Evolutionary conservation across 2,329 filamentous ascomycete species (phyloP).

Genomic region (Scedosporium aurantiacum): DNA sequence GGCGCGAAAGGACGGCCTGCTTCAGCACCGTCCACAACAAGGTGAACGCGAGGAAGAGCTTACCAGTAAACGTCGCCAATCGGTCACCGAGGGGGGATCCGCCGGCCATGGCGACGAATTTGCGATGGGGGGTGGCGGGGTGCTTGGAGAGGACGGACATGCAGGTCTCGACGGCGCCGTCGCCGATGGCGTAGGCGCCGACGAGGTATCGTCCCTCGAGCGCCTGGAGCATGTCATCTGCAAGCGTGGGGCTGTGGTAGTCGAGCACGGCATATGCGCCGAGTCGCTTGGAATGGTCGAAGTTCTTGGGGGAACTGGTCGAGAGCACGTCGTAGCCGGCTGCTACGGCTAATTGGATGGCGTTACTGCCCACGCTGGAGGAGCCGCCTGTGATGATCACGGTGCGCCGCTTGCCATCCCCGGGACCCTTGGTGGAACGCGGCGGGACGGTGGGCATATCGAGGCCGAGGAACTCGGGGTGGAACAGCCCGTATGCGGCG

Average conservation of each 20-base stretch:
- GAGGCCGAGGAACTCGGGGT: too few relatives aligned
- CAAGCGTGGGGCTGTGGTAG: constrained; percentile 18
- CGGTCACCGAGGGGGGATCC: too few relatives aligned
- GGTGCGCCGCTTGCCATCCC: neutral
- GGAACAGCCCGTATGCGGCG: too few relatives aligned
- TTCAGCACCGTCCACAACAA: too few relatives aligned
- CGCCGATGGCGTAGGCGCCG: neutral
- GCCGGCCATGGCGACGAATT: too few relatives aligned
- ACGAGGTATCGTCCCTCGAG: constrained; percentile 5
- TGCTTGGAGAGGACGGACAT: too few relatives aligned
- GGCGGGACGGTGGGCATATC: too few relatives aligned
- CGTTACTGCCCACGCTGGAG: constrained; percentile 31
- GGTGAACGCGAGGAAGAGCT: too few relatives aligned
- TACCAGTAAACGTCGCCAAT: too few relatives aligned
- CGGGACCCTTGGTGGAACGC: constrained; percentile 33
- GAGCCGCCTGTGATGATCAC: constrained; percentile 35
- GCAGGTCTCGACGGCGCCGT: neutral
- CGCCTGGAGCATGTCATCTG: constrained; percentile 11
- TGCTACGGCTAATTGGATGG: constrained; percentile 31
- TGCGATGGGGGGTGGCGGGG: too few relatives aligned
- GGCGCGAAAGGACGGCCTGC: too few relatives aligned
- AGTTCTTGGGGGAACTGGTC: constrained; percentile 30
- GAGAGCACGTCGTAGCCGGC: constrained; percentile 34
- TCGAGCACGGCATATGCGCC: constrained; percentile 34
- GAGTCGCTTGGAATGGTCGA: constrained; percentile 27